A percentile compares a stretch with the other conserved stretches of the same genome.
phyloP scores from a whole-genome alignment of 1,284 basidiomycete species.

The Malassezia equina region DNA sequence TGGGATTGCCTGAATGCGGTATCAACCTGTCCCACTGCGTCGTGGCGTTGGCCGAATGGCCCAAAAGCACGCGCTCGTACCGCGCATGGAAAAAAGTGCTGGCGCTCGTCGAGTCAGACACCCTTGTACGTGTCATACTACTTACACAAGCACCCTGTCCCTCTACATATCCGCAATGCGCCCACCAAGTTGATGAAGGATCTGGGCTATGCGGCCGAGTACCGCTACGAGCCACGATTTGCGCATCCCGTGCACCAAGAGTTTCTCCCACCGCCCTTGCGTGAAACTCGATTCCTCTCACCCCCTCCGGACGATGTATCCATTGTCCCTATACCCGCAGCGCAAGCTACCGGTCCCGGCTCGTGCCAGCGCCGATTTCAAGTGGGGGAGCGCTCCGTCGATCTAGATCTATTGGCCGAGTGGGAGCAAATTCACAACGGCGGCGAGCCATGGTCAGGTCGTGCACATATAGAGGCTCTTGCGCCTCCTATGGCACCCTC shows the following conservation, averaged over 20 bases:
- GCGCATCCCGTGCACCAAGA: conserved; percentile 53
- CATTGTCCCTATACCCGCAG: neutral
- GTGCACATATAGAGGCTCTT: conserved; percentile 4
- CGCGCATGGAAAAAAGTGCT: conserved; percentile 39
- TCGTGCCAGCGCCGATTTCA: conserved; percentile 39
- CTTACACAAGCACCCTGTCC: conserved; percentile 54
- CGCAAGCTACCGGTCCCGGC: conserved; percentile 26
- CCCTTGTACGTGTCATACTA: conserved; percentile 44
- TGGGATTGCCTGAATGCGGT: conserved; percentile 62
- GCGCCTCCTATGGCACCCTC: neutral
- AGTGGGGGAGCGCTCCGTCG: conserved; percentile 52
- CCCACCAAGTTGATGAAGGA: conserved; percentile 73
- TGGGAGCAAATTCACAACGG: conserved; percentile 65
- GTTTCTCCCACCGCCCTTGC: conserved; percentile 51
- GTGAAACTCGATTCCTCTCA: conserved; percentile 53
- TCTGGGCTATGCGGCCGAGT: conserved; percentile 57
- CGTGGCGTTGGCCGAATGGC: conserved; percentile 68
- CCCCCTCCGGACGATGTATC: conserved; percentile 46
- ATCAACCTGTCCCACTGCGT: conserved; percentile 63
- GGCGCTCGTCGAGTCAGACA: conserved; percentile 23
- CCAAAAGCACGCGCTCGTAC: conserved; percentile 62
- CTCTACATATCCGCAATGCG: conserved; percentile 72
- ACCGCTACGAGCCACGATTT: conserved; percentile 66
- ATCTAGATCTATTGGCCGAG: conserved; percentile 59
- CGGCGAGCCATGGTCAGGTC: conserved; percentile 60